Conservation (phyloP, 768 basidiomycete species). For the Kwoniella bestiolae region DNA sequence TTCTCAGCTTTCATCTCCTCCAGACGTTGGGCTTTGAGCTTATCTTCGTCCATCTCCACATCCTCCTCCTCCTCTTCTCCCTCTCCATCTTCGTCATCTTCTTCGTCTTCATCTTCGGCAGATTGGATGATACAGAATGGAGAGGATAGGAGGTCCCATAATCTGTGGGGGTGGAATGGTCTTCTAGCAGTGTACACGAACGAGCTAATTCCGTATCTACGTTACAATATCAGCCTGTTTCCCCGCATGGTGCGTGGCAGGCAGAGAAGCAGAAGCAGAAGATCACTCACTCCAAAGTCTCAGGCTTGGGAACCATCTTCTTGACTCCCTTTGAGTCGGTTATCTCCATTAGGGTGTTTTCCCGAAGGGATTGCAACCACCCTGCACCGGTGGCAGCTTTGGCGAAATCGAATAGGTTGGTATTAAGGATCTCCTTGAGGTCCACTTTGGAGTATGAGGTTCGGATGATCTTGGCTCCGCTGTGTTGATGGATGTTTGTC, state of each 20-base stretch:
- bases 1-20: slow-evolving; percentile 35
- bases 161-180: slow-evolving; percentile 55
- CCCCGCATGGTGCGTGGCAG: too few relatives aligned
- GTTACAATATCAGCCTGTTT: not conserved
- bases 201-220: slow-evolving; percentile 45
- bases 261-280: too few relatives aligned
- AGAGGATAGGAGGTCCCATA: slow-evolving; percentile 51
- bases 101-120: slow-evolving; percentile 33
- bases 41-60: slow-evolving; percentile 32
- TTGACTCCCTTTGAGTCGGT: slow-evolving; percentile 31
- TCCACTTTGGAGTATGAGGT: slow-evolving; percentile 43
- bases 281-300: slow-evolving; percentile 54
- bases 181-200: slow-evolving; percentile 56
- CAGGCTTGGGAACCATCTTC: slow-evolving; percentile 49
- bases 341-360: slow-evolving; percentile 36
- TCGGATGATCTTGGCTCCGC: slow-evolving; percentile 31
- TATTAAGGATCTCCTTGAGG: slow-evolving; percentile 53
- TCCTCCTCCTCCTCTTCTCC: slow-evolving; percentile 19
- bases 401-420: slow-evolving; percentile 51
- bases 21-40: slow-evolving; percentile 31
- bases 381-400: slow-evolving; percentile 49
- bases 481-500: too few relatives aligned
- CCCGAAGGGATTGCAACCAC: slow-evolving; percentile 54
- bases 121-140: slow-evolving; percentile 56
- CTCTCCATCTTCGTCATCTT: slow-evolving; percentile 28